Evolutionary conservation across 2,329 filamentous ascomycete genomes (phyloP).

Genomic region (Orbilia oligospora): DNA sequence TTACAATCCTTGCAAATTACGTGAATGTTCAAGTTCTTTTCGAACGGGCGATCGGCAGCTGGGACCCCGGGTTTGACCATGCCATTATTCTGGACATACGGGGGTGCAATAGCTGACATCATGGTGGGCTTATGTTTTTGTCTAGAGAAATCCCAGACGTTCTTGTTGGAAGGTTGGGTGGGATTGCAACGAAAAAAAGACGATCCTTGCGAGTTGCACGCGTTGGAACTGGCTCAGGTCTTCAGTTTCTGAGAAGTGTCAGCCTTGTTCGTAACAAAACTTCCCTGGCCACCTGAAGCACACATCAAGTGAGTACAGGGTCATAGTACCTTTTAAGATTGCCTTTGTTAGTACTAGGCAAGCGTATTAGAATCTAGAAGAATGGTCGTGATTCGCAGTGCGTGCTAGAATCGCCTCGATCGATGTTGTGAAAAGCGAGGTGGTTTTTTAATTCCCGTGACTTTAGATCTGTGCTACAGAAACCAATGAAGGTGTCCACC

Average conservation of each 20-base stretch:
- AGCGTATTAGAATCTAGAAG: constrained; percentile 38
- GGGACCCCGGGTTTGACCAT: constrained; percentile 63
- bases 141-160: constrained; percentile 48
- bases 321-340: constrained; percentile 60
- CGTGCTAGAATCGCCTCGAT: constrained; percentile 30
- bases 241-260: constrained; percentile 47
- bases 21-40: constrained; percentile 87
- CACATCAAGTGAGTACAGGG: constrained; percentile 36
- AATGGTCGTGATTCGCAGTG: constrained; percentile 25
- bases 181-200: constrained; percentile 34
- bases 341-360: constrained; percentile 30
- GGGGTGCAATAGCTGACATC: constrained; percentile 46
- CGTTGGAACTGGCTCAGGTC: constrained; percentile 44
- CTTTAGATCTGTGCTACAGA: constrained; percentile 56
- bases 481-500: constrained; percentile 61
- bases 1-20: constrained; percentile 92
- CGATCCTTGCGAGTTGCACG: constrained; percentile 19
- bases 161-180: constrained; percentile 55
- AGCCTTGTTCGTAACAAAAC: constrained; percentile 37
- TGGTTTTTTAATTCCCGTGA: constrained; percentile 29
- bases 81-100: constrained; percentile 39
- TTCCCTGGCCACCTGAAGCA: constrained; percentile 40
- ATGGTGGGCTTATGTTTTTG: constrained; percentile 24
- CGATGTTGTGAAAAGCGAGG: constrained; percentile 4
- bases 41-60: constrained; percentile 72